A percentile compares a stretch with the other conserved stretches of the same genome.
These are phyloP conservation scores for Theileria luwenshuni DNA, from an alignment of 169 alveolate genomes.

Conservation along the genomic window DNA sequence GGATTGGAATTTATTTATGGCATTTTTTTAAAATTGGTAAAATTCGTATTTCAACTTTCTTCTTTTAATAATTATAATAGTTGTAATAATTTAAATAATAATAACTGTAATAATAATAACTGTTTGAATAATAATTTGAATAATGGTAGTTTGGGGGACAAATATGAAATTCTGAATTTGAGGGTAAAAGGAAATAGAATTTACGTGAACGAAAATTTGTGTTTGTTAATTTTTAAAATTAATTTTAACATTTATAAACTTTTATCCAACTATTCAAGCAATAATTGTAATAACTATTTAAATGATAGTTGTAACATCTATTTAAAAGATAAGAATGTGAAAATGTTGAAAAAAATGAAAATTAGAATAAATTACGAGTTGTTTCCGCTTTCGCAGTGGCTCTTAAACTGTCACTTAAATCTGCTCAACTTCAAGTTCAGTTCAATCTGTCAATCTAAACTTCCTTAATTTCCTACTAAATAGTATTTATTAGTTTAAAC, in stretches of 20 bases:
- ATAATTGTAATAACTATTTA: neutral
- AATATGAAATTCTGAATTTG: too few species aligned
- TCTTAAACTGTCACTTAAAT: neutral
- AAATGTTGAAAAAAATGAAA: neutral
- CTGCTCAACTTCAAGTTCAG: neutral
- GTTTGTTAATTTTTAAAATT: neutral
- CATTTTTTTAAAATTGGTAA: neutral
- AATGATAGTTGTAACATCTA: neutral
- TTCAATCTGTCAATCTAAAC: neutral
- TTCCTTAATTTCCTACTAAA: neutral
- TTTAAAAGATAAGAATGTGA: neutral
- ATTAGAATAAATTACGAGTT: neutral
- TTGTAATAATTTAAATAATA: neutral
- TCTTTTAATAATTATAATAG: neutral
- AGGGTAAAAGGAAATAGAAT: neutral
- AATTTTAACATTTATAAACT: neutral
- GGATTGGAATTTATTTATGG: neutral
- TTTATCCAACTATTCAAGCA: neutral
- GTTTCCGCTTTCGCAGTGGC: neutral
- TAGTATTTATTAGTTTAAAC: neutral
- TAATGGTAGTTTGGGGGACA: too few species aligned
- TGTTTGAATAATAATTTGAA: neutral
- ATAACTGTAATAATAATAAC: too few species aligned
- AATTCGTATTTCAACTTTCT: neutral
- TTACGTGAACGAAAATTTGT: neutral